Base-by-base conservation (phyloP, 352 stramenopile species). In the Phytopythium vexans region DNA sequence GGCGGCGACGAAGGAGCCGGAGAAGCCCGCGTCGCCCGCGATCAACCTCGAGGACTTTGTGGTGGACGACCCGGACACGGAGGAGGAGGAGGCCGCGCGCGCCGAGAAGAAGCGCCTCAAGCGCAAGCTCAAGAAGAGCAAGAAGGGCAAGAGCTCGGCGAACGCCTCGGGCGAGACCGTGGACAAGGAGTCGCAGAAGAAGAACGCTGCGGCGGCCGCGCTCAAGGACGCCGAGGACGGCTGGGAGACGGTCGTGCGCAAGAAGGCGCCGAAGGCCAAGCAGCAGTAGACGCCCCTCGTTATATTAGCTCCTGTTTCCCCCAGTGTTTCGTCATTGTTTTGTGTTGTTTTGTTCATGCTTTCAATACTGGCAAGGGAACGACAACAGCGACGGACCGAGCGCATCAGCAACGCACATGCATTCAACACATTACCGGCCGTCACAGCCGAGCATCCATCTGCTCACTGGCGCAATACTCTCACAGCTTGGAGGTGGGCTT, bases 51-150 rank as follows among this genome's bases (percentile, higher is more conserved):
- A 83, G 39, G 76, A 89, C 48, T 89, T 88, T 54, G 79, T 89
- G 34, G 63, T 64, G 66, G 80, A 93, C 58, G 81, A 83, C 58
- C 80, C 82, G 41, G 82, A 93, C 62, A 88, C 80, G 42, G 82
- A 93, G 51, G 82, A 93, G 48, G 82, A 93, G 52, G 82, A 91
- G 41, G 80, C 68, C 4, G 77, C 81, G 41, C 82, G 82, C 46
- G 70, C 76, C 2, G 82, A 93, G 56, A 90, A 89, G 66, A 85
- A 85, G 58, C 84, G 85, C 62, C 68, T 82, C 7, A 88, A 88
- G 77, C 72, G 81, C 52, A 90, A 91, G 70, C 74, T 79, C 49
- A 90, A 90, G 72, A 89, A 89, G 73, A 87, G 84, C 62, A 82
- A 85, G 60, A 92, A 86, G 64, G 72, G 67, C 42, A 89, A 90